A percentile compares a stretch with the other conserved stretches of the same genome.
phyloP scores from a whole-genome alignment of 1,284 basidiomycete genomes.

The Filobasidium uniguttulatum region DNA sequence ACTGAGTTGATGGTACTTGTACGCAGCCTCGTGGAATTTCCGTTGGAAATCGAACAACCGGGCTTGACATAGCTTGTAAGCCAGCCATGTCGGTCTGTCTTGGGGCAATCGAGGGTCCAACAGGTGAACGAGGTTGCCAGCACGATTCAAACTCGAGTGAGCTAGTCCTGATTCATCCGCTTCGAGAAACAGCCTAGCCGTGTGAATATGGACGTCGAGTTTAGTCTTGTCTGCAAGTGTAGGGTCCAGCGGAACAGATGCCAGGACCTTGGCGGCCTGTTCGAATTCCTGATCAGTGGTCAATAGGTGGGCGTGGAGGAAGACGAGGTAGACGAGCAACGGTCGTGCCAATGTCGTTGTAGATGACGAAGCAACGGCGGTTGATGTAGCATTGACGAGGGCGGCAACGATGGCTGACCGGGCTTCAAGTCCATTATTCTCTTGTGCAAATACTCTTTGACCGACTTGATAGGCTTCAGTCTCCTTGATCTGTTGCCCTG shows the following conservation, averaged over 20 bases:
- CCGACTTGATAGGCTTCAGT: no score
- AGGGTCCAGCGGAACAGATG: constrained; percentile 78
- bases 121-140: constrained; percentile 72
- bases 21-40: constrained; percentile 89
- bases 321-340: no score
- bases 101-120: no score
- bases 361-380: no score
- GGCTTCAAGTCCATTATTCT: no score
- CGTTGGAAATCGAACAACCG: constrained; percentile 81
- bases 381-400: no score
- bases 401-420: no score
- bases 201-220: constrained; percentile 78
- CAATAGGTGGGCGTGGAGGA: constrained; percentile 71
- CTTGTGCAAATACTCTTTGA: no score
- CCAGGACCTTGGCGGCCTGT: constrained; percentile 76
- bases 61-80: constrained; percentile 79
- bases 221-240: no score
- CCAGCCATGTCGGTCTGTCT: constrained; percentile 61
- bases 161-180: constrained; percentile 53
- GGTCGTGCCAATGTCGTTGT: no score
- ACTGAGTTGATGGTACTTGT: constrained; percentile 83
- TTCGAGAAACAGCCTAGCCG: constrained; percentile 86
- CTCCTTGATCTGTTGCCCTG: no score
- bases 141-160: constrained; percentile 90
- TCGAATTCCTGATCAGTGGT: constrained; percentile 84